Evolutionary conservation across 306 rosid species (phyloP), one percentile per base, ranked within the genome.

Genomic region (Dicorynia guianensis): DNA sequence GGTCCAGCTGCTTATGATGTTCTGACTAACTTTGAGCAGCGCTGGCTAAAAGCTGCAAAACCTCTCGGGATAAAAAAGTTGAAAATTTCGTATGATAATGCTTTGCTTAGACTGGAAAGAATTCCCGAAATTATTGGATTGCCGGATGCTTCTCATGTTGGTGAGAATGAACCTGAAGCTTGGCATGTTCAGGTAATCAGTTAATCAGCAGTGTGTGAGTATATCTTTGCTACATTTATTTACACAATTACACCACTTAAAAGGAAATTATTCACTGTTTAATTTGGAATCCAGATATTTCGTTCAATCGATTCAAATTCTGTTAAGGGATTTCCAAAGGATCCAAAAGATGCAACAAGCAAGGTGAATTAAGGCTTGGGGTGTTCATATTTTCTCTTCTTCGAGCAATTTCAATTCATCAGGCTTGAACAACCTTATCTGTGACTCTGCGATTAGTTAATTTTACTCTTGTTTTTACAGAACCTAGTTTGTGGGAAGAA

Each of bases 1-100:
- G 92, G 99, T 78, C 97, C 99, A 33, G 99, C 97, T 5, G 99
- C 99, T 56, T 95, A 95, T 47, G 99, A 95, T 76, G 92, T 95
- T 81, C 79, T 95, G 84, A 80, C 85, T 17, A 95, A 95, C 82
- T 95, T 95, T 77, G 97, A 95, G 86, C 97, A 95, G 83, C 96
- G 99, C 42, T 95, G 99, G 99, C 74, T 85, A 58, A 89, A 87
- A 85, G 99, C 99, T 72, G 81, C 97, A 46, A 92, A 89, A 79
- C 97, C 97, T 71, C 84, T 75, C 4, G 97, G 97, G 78, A 76
- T 92, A 74, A 85, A 91, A 57, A 95, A 95, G 85, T 65, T 95
- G 77, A 95, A 64, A 72, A 76, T 9, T 18, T 72, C 83, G 69
- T 64, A 69, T 33, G 96, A 90, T 68, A 97, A 95, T 86, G 80